Evolutionary conservation across 768 basidiomycete genomes (phyloP).

Genomic region (Termitomyces sp.): DNA sequence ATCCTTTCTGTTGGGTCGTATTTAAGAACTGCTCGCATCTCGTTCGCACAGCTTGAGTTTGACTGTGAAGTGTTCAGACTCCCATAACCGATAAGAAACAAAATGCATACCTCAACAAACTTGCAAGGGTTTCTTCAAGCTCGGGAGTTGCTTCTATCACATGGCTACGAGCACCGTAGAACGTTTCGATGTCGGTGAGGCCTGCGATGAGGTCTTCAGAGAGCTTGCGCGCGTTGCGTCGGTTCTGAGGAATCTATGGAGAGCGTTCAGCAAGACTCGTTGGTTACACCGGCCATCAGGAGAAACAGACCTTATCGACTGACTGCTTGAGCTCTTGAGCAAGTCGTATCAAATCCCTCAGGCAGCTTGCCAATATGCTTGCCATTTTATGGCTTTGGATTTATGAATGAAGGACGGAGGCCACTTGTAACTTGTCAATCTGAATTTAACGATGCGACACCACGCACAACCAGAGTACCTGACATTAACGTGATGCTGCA

Average conservation of each 20-base stretch:
- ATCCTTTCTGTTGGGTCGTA: not conserved
- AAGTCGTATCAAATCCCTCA: slow-evolving; percentile 3
- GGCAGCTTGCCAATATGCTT: not conserved
- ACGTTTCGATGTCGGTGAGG: slow-evolving; percentile 6
- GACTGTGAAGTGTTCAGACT: not conserved
- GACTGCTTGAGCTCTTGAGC: slow-evolving; percentile 8
- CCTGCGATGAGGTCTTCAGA: slow-evolving; percentile 6
- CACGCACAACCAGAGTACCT: not conserved
- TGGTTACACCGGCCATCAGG: not conserved
- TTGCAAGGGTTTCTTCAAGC: slow-evolving; percentile 2
- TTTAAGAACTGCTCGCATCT: not conserved
- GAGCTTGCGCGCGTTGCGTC: slow-evolving; percentile 3
- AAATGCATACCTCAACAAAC: not conserved
- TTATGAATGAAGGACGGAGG: not conserved
- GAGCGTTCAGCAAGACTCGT: not conserved
- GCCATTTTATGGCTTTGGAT: not conserved
- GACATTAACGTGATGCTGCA: not conserved
- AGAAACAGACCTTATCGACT: slow-evolving; percentile 5
- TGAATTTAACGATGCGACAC: not conserved
- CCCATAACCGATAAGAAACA: not conserved
- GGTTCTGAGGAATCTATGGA: slow-evolving; percentile 7
- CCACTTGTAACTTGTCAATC: not conserved
- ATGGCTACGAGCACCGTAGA: slow-evolving; percentile 6
- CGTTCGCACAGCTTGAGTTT: not conserved
- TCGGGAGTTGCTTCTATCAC: slow-evolving; percentile 3